Conservation (phyloP, 805 yeast genomes). For the Saturnispora dispora region DNA sequence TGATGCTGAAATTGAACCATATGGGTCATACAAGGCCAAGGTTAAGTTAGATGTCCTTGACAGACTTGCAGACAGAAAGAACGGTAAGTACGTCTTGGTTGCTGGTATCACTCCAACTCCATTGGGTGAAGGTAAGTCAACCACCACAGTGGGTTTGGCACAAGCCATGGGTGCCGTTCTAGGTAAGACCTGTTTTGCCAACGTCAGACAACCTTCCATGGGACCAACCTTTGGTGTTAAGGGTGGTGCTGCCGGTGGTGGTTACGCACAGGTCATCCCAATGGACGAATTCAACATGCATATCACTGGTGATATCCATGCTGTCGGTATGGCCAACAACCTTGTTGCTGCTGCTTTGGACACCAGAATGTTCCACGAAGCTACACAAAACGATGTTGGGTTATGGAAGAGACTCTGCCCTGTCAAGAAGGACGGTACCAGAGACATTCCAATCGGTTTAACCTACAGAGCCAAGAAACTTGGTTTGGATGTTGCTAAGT, state of each 20-base stretch:
- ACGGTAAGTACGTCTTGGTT: conserved; percentile 84
- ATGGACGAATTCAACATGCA: conserved; percentile 99
- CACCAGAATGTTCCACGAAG: conserved; percentile 93
- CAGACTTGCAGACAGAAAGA: conserved; percentile 51
- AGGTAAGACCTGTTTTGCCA: conserved; percentile 76
- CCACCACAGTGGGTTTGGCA: conserved; percentile 94
- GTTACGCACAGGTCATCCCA: conserved; percentile 94
- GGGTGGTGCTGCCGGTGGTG: conserved; percentile 99
- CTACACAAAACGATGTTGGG: conserved; percentile 67
- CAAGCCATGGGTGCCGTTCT: conserved; percentile 93
- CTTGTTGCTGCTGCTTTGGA: conserved; percentile 93
- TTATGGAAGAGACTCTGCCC: conserved; percentile 85
- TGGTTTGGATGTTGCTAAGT: conserved; percentile 75
- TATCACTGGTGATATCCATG: conserved; percentile 95
- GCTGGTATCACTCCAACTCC: conserved; percentile 99
- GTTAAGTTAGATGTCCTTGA: conserved; percentile 60
- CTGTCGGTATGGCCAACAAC: conserved; percentile 89
- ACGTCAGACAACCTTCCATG: conserved; percentile 96
- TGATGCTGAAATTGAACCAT: conserved; percentile 73
- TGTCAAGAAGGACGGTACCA: conserved; percentile 60
- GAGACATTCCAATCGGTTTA: conserved; percentile 76
- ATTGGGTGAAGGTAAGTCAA: conserved; percentile 94
- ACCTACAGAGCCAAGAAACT: conserved; percentile 63
- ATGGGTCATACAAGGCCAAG: conserved; percentile 86
- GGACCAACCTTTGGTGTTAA: conserved; percentile 98